A percentile compares a stretch with the other conserved stretches of the same genome.
Conservation (phyloP, 257 asterid species). For the Przewalskia tangutica region DNA sequence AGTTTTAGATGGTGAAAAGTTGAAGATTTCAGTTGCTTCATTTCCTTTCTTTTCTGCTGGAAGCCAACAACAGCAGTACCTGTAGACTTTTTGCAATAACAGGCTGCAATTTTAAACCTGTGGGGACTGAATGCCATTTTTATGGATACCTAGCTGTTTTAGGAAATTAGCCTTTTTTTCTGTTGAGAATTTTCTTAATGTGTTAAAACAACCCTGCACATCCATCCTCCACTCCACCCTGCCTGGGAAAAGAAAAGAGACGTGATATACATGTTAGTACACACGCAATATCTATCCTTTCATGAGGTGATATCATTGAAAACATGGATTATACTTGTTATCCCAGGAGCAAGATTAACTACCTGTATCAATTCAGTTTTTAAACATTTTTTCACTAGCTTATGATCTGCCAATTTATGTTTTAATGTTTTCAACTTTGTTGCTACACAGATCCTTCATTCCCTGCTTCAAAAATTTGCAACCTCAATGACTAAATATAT, state of each 20-base stretch:
- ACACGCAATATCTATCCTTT: background rate
- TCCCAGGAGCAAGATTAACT: background rate
- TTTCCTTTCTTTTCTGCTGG: background rate
- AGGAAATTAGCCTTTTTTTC: background rate
- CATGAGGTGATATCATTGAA: background rate
- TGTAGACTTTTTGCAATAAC: background rate
- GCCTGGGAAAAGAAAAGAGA: background rate
- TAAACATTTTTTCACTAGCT: background rate
- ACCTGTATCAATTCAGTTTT: background rate
- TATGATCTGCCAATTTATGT: background rate
- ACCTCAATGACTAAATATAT: conserved; percentile 86
- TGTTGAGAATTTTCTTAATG: background rate
- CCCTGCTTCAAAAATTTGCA: conserved; percentile 79
- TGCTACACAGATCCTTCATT: conserved; percentile 59
- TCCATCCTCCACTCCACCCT: background rate
- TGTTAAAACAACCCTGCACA: background rate
- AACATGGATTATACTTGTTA: background rate
- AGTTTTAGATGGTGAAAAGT: background rate
- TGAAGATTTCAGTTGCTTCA: background rate
- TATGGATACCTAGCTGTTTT: background rate
- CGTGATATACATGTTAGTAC: background rate
- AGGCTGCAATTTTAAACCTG: background rate
- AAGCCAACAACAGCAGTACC: background rate
- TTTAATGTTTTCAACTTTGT: background rate
- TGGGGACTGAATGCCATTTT: background rate